Evolutionary conservation across 345 rosid species (phyloP).

Genomic region (Pseudoturritis turrita): DNA sequence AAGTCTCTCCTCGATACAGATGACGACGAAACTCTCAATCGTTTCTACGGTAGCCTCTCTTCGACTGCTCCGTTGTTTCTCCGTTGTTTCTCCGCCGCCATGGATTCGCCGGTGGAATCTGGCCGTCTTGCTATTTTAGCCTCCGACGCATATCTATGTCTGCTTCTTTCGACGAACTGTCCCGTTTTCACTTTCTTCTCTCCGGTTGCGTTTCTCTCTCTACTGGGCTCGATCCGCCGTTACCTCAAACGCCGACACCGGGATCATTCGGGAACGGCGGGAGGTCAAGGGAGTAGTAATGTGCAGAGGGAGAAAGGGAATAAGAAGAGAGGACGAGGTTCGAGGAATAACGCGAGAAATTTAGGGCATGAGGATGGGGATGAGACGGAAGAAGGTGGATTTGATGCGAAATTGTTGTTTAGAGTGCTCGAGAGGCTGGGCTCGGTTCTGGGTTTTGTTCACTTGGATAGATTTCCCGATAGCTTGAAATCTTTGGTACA

Average conservation of each 20-base stretch:
- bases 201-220: slow-evolving; percentile 63
- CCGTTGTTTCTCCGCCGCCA: slow-evolving; percentile 47
- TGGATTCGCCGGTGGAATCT: slow-evolving; percentile 49
- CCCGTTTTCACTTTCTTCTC: slow-evolving; percentile 78
- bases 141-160: slow-evolving; percentile 54
- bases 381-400: slow-evolving; percentile 32
- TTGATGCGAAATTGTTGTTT: slow-evolving; percentile 40
- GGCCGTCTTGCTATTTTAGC: slow-evolving; percentile 45
- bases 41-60: slow-evolving; percentile 49
- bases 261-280: slow-evolving; percentile 1
- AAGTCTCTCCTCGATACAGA: slow-evolving; percentile 42
- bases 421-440: slow-evolving; percentile 47
- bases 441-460: slow-evolving; percentile 57
- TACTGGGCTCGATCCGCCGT: slow-evolving; percentile 70
- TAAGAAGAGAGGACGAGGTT: slow-evolving; percentile 32
- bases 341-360: slow-evolving; percentile 1
- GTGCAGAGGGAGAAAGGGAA: slow-evolving; percentile 20
- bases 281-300: slow-evolving; percentile 5
- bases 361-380: slow-evolving; percentile 23
- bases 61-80: slow-evolving; percentile 47
- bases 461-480: slow-evolving; percentile 78
- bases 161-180: slow-evolving; percentile 59
- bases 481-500: slow-evolving; percentile 69
- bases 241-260: slow-evolving; percentile 42
- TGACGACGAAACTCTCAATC: slow-evolving; percentile 43